Conservation (phyloP, 2,329 filamentous ascomycete genomes). For the Fusarium lateritium region DNA sequence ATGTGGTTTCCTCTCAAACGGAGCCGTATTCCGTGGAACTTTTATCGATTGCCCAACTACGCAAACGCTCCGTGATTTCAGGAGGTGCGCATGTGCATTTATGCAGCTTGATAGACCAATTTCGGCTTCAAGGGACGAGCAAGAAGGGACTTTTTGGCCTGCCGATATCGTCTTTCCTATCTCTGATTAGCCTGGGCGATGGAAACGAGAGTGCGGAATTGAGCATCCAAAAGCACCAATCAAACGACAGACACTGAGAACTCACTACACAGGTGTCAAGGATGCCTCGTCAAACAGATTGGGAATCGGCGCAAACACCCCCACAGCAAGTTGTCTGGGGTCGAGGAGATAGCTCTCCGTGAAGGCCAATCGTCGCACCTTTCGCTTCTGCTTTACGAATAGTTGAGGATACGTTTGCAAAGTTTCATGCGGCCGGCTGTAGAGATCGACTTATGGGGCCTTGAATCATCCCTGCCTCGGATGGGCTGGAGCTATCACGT, state of each 20-base stretch:
- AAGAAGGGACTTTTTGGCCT: background rate
- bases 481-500: too few species aligned
- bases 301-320: background rate
- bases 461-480: too few species aligned
- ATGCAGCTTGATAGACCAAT: background rate
- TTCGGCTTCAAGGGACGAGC: background rate
- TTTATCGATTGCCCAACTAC: slow-evolving; percentile 8
- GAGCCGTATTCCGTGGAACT: slow-evolving; percentile 1
- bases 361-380: background rate
- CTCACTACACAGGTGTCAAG: too few species aligned
- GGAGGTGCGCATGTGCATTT: slow-evolving; percentile 5
- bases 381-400: too few species aligned
- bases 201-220: background rate
- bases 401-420: too few species aligned
- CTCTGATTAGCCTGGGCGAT: background rate
- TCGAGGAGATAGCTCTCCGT: background rate
- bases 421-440: too few species aligned
- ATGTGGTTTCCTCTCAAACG: background rate
- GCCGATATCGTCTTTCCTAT: background rate
- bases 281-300: too few species aligned
- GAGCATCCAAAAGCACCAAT: slow-evolving; percentile 1
- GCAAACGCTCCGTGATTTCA: slow-evolving; percentile 7
- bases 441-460: too few species aligned
- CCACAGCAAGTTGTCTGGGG: background rate
- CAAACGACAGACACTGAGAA: too few species aligned